Base-by-base conservation (phyloP, 1,284 basidiomycete species). In the Moniliophthora roreri region DNA sequence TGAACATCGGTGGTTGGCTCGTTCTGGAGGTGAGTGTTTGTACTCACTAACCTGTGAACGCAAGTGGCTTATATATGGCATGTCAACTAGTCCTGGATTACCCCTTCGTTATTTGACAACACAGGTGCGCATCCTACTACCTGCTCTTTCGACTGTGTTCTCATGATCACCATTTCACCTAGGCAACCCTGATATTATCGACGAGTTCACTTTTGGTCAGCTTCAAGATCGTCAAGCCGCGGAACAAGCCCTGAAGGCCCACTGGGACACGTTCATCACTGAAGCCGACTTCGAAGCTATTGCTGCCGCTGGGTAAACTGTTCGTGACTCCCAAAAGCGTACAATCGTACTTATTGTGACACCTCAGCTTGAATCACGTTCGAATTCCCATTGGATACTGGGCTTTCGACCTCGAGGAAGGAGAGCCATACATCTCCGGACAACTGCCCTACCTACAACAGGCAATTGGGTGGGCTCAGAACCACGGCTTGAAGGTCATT, bases 331-430 rank as follows among this genome's bases (percentile, higher is more conserved):
- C 48, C 36, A n/a, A 46, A 59, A 59, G 62, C 59, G 60, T 58
- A 60, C 57, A 38, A 57, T 53, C 53, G 62, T 57, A 52, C 47
- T 26, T 36, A 44, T 44, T 46, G 48, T 35, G 41, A 24, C 53
- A 45, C 23, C 11, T 6, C 58, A 89, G 86, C 11, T 71, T 93
- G 48, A 92, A 93, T 66, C 90, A 93, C 67, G 88, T 94, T 56
- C 84, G 94, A 37, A 72, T 97, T 39, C 93, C 93, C 3, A 90
- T 97, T 58, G 91, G 91, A 18, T 93, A 89, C 69, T 97, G 95
- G 95, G 94, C 94, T 1, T 93, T 91, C 60, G 90, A 94, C 52
- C 82, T 90, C 21, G 80, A 81, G n/a, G 73, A 73, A 4, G 91
- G 87, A 8, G 93, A 96, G 63, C 93, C 93, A 0, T 97, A 84